Base-by-base conservation (phyloP, 805 yeast species). In the Saccharomycopsis olivae region DNA sequence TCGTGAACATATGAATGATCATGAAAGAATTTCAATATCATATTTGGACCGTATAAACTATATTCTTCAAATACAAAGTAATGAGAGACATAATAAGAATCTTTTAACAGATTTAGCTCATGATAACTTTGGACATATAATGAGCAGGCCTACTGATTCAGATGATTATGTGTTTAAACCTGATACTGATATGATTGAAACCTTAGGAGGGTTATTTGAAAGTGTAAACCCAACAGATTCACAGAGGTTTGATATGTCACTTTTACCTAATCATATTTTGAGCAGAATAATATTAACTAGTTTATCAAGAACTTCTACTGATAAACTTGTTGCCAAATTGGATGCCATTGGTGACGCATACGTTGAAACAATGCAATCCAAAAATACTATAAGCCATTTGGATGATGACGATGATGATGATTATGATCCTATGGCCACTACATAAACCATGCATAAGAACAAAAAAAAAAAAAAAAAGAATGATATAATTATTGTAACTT, bases 1-100 rank as follows among this genome's bases (percentile, higher is more conserved):
- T 2, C 25, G 15, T 14, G 35, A 29, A 18, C 19, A 33, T 18
- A 17, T 38, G 35, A 32, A 24, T 13, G 38, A 41, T 4, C 16
- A 20, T 23, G 46, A 44, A 19, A 31, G 30, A 14, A 27, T 21
- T 8, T 44, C 48, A 9, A 23, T 38, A 15, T 11, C 29, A 13
- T 30, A 23, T 31, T 33, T 44, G 33, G 33, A 41, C 18, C 38
- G 35, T 20, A 44, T 44, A n/a, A 44, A 44, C 28, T 24, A 31
- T 15, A 35, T 44, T 16, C 16, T 44, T 11, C 28, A 27, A 13
- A 36, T 41, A 25, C 42, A 44, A 25, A 28, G 32, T 33, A 29
- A 41, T 13, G 46, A 44, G 29, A 33, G 43, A 17, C 5, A 30
- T 13, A 35, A 29, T 17, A 44, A 41, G 25, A 39, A 44, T 33